A percentile compares a stretch with the other conserved stretches of the same genome.
Evolutionary conservation across 2,329 filamentous ascomycete genomes (phyloP).

Genomic region (Emergomyces orientalis): DNA sequence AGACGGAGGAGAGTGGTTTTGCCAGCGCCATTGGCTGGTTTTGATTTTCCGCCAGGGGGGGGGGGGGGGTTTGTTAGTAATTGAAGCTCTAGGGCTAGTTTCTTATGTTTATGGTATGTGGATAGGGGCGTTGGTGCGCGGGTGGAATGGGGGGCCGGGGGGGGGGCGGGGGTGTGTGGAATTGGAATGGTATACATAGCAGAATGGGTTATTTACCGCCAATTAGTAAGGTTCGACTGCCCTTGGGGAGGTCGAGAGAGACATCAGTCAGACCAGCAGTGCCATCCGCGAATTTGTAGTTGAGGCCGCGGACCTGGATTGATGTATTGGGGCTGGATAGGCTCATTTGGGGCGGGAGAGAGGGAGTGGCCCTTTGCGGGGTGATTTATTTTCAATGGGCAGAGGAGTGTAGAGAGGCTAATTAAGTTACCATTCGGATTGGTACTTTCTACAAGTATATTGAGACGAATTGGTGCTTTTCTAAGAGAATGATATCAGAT

Average conservation of each 20-base stretch:
- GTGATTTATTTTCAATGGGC: not conserved
- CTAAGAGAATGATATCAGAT: not conserved
- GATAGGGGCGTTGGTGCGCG: not conserved
- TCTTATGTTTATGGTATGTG: conserved; percentile 1
- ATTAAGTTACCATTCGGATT: not conserved
- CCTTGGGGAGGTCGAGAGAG: conserved; percentile 64
- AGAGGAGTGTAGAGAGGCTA: not conserved
- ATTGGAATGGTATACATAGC: not conserved
- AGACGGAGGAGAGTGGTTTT: conserved; percentile 95
- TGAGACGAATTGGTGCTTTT: not conserved
- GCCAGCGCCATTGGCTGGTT: conserved; percentile 76
- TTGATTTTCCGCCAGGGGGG: not conserved
- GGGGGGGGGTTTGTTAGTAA: conserved; percentile 3
- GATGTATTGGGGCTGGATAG: conserved; percentile 39
- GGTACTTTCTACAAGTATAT: not conserved
- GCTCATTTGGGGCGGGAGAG: conserved; percentile 5
- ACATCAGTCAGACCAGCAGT: conserved; percentile 69
- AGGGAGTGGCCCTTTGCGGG: not conserved
- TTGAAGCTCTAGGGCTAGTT: not conserved
- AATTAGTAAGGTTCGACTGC: conserved; percentile 81
- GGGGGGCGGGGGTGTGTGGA: not conserved
- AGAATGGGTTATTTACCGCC: conserved; percentile 49
- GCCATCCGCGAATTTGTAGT: conserved; percentile 82
- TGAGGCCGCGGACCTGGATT: conserved; percentile 66
- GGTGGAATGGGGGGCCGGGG: not conserved